Percentiles rank a stretch among this genome's conserved stretches.
Evolutionary conservation across 768 basidiomycete species (phyloP).

Genomic region (Amyloporia xantha): DNA sequence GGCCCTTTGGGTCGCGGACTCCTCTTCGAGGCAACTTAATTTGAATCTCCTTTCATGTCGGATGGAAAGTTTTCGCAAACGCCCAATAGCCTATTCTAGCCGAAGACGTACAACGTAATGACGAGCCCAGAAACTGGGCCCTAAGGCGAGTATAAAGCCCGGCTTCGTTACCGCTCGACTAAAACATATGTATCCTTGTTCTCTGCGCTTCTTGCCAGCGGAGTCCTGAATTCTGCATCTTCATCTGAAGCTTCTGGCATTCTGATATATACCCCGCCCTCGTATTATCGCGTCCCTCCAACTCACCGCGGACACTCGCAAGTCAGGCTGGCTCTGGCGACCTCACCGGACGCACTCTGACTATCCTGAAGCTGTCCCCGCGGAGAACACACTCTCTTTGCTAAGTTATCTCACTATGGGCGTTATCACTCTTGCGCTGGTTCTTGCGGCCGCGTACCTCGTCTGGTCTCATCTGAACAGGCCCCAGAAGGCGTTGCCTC

Average conservation of each 20-base stretch:
- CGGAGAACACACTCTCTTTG: background rate
- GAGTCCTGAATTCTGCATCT: background rate
- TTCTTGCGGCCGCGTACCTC: constrained; percentile 6
- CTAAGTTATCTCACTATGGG: constrained; percentile 7
- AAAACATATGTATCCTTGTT: constrained; percentile 2
- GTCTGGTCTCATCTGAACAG: constrained; percentile 10
- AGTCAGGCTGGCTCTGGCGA: background rate
- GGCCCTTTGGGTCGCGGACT: too few species aligned
- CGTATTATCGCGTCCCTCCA: background rate
- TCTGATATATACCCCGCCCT: background rate
- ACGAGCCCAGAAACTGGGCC: background rate
- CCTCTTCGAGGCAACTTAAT: too few species aligned
- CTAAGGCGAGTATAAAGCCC: constrained; percentile 1
- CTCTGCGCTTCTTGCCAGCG: background rate
- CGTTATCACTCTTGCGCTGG: background rate
- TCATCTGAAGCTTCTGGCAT: background rate
- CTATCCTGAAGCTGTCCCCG: background rate
- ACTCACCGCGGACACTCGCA: background rate
- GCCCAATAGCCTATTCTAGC: background rate
- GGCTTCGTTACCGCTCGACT: background rate
- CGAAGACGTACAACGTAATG: constrained; percentile 5
- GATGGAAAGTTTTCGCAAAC: background rate
- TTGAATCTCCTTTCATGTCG: too few species aligned
- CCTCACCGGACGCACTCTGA: background rate
- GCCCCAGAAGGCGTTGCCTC: constrained; percentile 39